Base-by-base conservation (phyloP, 805 yeast species). In the Metschnikowia reukaufii region DNA sequence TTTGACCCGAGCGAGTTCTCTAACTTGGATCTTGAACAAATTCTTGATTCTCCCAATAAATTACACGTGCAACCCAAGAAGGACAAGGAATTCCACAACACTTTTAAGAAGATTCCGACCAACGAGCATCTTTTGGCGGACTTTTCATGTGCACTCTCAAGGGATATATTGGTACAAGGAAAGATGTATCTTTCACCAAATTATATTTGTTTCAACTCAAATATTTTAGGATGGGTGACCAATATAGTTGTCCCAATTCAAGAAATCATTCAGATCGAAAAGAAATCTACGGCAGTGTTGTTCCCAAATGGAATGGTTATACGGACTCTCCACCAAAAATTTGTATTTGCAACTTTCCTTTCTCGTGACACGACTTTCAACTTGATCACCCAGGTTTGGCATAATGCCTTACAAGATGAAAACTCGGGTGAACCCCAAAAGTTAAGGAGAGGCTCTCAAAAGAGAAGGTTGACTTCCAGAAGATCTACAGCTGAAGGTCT, bases 231-330 rank as follows among this genome's bases (percentile, higher is more conserved):
- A 0, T 77, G 84, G 74, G 82, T 81, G 1, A 84, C 88, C 1
- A 77, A 78, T 49, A 59, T 83, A 16, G 60, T 74, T 3, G 74
- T 85, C 4, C 81, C 87, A 2, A 70, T 83, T 43, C 76, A 72
- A 45, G 87, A 84, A 54, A 79, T 85, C 18, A 74, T 82, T 25
- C 81, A 79, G 52, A 73, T 85, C 17, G 85, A 82, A 51, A 84
- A 84, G 62, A 79, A 76, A 60, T 74, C 79, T 13, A 84, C 89
- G 0, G 86, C 83, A 0, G 83, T 81, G 0, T 68, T 85, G 13
- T 82, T 85, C 50, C 89, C 89, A 5, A 85, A 84, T 58, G 88
- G 86, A 0, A 76, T 85, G 51, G 74, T 76, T 36, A 74, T 85
- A 18, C 75, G 79, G 46, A 84, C 90, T 1, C 64, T 82, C 39